Base-by-base conservation (phyloP, 768 basidiomycete species). In the Naganishia vaughanmartiniae region DNA sequence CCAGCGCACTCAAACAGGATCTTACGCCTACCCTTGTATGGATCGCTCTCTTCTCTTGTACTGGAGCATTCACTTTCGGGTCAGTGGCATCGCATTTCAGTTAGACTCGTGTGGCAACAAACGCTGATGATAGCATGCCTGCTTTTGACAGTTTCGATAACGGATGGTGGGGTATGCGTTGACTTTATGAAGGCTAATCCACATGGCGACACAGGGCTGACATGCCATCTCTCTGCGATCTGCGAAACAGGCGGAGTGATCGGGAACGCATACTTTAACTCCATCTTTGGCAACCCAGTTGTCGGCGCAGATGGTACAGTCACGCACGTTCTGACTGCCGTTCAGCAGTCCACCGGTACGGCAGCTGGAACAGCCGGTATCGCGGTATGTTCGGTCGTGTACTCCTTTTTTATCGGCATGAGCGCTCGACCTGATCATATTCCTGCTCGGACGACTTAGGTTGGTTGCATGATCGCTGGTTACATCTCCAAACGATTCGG, bases 381-480 rank as follows among this genome's bases (percentile, higher is more conserved):
- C 36, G 36, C 36, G 36, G 36, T 36, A 36, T 12, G 36, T 36
- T 36, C 36, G 36, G 36, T 36, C 36, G 36, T 36, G 36, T 36
- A 36, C 36, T 36, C 36, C 36, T 36, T 36, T 36, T 36, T 36
- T 36, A 36, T 36, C 36, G 36, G 36, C 36, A 36, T 36, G 36
- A 36, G 36, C 36, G 36, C 36, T 36, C 36, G 36, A 36, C 36
- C 36, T 36, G 36, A 36, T 36, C 36, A 36, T 36, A 36, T 36
- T 36, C 36, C 36, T 36, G 36, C 36, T 39, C 60, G 5, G 60
- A 33, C 34, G 28, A 17, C 36, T 39, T 65, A 33, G 60, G 60
- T 65, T 21, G 60, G 60, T n/a, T 65, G 60, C 30, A 65, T 65
- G 60, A 21, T 39, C 14, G 60, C 60, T 39, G 60, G 60, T 36